Conservation (phyloP, 352 stramenopile species). For the Pythium phragmiticola region DNA sequence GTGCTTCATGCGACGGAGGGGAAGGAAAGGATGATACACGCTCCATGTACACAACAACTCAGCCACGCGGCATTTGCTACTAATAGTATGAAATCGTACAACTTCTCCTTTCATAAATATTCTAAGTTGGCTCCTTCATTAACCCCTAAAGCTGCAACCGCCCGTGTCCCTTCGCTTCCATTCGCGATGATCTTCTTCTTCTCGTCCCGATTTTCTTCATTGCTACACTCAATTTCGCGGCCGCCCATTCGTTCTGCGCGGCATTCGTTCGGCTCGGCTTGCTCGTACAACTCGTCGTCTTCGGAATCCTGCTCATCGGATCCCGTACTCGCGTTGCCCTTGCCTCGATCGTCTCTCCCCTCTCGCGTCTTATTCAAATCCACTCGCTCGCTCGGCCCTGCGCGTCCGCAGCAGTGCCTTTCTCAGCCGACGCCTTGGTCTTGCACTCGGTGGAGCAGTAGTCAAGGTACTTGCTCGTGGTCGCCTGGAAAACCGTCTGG, state of each 20-base stretch:
- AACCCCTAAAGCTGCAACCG: neutral
- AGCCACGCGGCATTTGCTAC: neutral
- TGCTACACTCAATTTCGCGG: neutral
- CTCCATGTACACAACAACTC: neutral
- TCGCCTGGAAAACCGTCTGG: constrained; percentile 16
- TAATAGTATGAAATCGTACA: neutral
- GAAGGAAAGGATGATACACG: neutral
- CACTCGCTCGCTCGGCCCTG: constrained; percentile 23
- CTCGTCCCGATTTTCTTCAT: neutral
- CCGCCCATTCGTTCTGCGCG: neutral
- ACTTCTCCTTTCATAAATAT: constrained; percentile 26
- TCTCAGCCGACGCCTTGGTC: constrained; percentile 21
- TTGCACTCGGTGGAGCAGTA: constrained; percentile 33
- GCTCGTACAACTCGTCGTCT: neutral
- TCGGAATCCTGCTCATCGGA: constrained; percentile 8
- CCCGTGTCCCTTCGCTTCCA: neutral
- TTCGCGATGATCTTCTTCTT: too few relatives aligned
- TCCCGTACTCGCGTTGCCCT: neutral
- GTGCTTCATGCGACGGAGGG: too few relatives aligned
- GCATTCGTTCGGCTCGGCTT: neutral
- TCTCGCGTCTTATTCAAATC: constrained; percentile 21
- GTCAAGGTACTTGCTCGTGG: constrained; percentile 31
- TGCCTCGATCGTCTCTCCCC: neutral
- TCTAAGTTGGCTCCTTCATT: constrained; percentile 22
- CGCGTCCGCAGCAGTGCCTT: constrained; percentile 2